These are phyloP conservation scores for Sabuloglossum arenarium DNA, from an alignment of 495 filamentous ascomycete genomes.

Conservation along the genomic window DNA sequence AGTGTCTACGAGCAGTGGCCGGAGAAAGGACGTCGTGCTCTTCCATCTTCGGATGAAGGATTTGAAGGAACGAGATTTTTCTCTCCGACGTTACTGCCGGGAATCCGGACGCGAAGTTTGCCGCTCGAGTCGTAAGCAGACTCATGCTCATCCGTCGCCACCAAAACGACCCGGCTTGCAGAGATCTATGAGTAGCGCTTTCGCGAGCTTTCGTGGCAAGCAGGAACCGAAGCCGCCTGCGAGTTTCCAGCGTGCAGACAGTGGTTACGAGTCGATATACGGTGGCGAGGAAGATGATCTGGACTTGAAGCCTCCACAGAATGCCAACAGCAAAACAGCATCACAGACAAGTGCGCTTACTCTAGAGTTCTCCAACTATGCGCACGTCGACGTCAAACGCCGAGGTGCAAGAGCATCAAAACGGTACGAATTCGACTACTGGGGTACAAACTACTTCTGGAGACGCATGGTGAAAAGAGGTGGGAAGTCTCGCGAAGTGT, in stretches of 20 bases:
- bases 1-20: conserved; percentile 32
- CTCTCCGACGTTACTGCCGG: conserved; percentile 75
- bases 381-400: conserved; percentile 66
- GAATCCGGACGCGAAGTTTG: conserved; percentile 89
- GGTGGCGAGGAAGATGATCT: conserved; percentile 27
- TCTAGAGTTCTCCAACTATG: conserved; percentile 95
- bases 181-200: conserved; percentile 52
- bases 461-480: conserved; percentile 45
- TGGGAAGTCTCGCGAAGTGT: conserved; percentile 36
- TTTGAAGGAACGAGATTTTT: conserved; percentile 67
- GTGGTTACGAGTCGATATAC: conserved; percentile 31
- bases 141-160: conserved; percentile 21
- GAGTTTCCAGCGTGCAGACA: conserved; percentile 30
- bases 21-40: conserved; percentile 50
- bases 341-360: conserved; percentile 43
- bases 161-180: conserved; percentile 34
- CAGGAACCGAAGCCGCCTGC: conserved; percentile 29
- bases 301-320: conserved; percentile 14
- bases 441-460: conserved; percentile 76
- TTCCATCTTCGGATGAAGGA: conserved; percentile 96
- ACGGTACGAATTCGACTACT: conserved; percentile 81
- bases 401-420: conserved; percentile 48
- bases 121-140: conserved; percentile 56
- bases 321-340: conserved; percentile 11
- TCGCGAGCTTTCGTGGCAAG: conserved; percentile 44